A percentile compares a stretch with the other conserved stretches of the same genome.
Conservation (phyloP, 768 basidiomycete genomes). For the Boletus insuetus region DNA sequence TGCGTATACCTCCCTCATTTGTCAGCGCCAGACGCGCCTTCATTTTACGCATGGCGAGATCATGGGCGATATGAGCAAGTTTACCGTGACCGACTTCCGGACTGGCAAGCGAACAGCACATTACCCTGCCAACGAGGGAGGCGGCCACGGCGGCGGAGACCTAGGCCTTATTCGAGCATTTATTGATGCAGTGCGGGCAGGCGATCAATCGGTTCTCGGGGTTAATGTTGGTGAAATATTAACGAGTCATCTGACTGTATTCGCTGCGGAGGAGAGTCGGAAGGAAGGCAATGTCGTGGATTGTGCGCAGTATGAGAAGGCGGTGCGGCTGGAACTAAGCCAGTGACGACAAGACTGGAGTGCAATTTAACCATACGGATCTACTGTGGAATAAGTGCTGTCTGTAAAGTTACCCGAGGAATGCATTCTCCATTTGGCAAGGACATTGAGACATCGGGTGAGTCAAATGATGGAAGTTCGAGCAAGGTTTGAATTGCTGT, state of each 20-base stretch:
- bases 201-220: constrained; percentile 61
- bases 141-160: constrained; percentile 86
- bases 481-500: no score
- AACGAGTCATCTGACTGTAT: constrained; percentile 78
- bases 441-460: no score
- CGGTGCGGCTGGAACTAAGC: constrained; percentile 36
- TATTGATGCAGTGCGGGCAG: constrained; percentile 66
- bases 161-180: constrained; percentile 72
- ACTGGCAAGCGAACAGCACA: constrained; percentile 43
- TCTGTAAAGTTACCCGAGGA: not conserved
- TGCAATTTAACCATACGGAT: not conserved
- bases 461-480: no score
- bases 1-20: constrained; percentile 75
- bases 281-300: constrained; percentile 67
- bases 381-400: not conserved
- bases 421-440: no score
- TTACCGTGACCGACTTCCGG: constrained; percentile 77
- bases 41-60: constrained; percentile 89
- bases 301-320: constrained; percentile 61
- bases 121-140: constrained; percentile 54
- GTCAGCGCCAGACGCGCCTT: constrained; percentile 78
- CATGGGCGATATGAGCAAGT: constrained; percentile 77
- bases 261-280: constrained; percentile 82
- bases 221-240: constrained; percentile 68
- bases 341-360: not conserved